Base-by-base conservation (phyloP, 1,139 yeast species). In the Saccharomyces hybrid region DNA sequence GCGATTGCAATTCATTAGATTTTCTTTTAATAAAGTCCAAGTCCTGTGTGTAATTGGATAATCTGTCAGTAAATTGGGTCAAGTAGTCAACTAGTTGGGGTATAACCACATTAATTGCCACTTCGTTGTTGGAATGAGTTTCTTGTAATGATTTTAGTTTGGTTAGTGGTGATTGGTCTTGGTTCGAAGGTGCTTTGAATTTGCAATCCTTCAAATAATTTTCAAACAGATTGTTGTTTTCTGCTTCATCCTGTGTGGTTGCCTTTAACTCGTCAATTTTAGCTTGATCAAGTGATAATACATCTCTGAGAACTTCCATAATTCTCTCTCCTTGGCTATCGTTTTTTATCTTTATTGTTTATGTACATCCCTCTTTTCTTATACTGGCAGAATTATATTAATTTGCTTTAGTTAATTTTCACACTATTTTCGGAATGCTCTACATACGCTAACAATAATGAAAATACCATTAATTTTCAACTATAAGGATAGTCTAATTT, bases 1-100 rank as follows among this genome's bases (percentile, higher is more conserved):
- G 79, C 47, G 75, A 70, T 55, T 85, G 83, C 41, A 91, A 73
- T 7, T 79, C 72, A 2, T 78, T 69, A 3, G 95, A 81, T 57
- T 85, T 79, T 2, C 78, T 72, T 61, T 81, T 84, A 48, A 83
- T 71, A 49, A 75, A 72, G 58, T 79, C 82, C 73, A 84, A 74
- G 57, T 83, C 86, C 14, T 73, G 69, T 0, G 95, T 84, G 49
- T 88, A 73, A 20, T 76, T 73, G 5, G 77, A 73, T 58, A 90
- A 72, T 58, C 84, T 84, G 4, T 66, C 58, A 61, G 84, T 83
- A 69, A 88, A 87, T 29, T 74, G 71, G 16, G 51, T 51, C 47
- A 66, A 54, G 50, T 65, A 64, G 7, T 54, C 53, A 20, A 61
- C 59, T 7, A 68, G 48, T 13, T 65, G 64, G 3, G 70, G 71